phyloP scores from a whole-genome alignment of 148 eudicot species.

The Rhododendron griersonianum region DNA sequence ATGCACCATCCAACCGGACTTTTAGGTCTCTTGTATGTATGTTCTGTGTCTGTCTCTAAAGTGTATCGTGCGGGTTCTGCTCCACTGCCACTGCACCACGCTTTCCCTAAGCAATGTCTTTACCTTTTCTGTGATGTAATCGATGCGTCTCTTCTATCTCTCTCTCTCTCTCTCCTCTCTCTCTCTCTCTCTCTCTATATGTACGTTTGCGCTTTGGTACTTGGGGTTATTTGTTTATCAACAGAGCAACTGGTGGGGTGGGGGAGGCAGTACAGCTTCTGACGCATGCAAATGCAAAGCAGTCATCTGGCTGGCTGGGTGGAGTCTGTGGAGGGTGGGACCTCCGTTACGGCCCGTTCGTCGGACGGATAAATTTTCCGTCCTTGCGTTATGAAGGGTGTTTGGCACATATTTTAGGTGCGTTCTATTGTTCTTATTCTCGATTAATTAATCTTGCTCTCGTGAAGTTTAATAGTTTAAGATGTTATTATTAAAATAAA shows the following conservation, averaged over 20 bases:
- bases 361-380: no score
- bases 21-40: no score
- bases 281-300: constrained; percentile 11
- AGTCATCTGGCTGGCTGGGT: constrained; percentile 1
- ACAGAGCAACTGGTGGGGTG: neutral
- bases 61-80: neutral
- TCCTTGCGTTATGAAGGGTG: no score
- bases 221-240: neutral
- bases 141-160: constrained; percentile 10
- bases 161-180: neutral
- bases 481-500: no score
- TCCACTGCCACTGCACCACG: neutral
- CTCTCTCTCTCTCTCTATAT: neutral
- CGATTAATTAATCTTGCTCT: no score
- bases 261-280: constrained; percentile 3
- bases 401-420: no score
- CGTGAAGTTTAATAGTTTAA: no score
- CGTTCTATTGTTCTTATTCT: no score
- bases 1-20: no score
- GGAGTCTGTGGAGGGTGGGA: no score
- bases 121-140: constrained; percentile 5
- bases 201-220: constrained; percentile 11
- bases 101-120: constrained; percentile 14
- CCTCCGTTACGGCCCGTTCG: no score
- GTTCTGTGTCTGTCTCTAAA: neutral